Conservation (phyloP, 768 basidiomycete genomes). For the Cubamyces lactineus region DNA sequence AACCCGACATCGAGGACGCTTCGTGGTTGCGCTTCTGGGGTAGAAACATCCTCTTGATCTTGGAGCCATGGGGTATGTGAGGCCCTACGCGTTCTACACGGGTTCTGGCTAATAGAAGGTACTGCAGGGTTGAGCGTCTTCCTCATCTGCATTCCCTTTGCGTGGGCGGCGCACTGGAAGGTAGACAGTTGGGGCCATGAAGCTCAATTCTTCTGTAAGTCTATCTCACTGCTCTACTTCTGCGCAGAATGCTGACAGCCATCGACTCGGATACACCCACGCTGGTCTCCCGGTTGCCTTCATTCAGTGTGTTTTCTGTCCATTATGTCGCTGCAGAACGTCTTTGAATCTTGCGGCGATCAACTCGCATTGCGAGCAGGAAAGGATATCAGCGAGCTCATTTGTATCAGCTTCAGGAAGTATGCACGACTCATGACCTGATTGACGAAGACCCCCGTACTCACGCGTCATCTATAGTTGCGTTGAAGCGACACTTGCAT, state of each 20-base stretch:
- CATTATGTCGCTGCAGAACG: conserved; percentile 68
- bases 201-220: conserved; percentile 51
- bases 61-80: neutral
- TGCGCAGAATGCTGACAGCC: too few species aligned
- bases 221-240: neutral
- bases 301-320: conserved; percentile 30
- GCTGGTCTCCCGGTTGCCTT: too few species aligned
- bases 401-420: conserved; percentile 69
- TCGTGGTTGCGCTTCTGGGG: too few species aligned
- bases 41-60: neutral
- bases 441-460: too few species aligned
- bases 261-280: neutral
- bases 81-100: neutral
- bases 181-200: conserved; percentile 37
- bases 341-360: conserved; percentile 68
- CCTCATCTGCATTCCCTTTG: conserved; percentile 57
- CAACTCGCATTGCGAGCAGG: conserved; percentile 57
- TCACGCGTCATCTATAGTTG: conserved; percentile 40
- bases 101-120: too few species aligned
- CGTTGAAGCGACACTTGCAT: conserved; percentile 72
- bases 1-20: too few species aligned
- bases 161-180: conserved; percentile 62
- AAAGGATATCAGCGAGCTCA: conserved; percentile 60
- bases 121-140: conserved; percentile 48
- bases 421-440: conserved; percentile 33